Evolutionary conservation across 148 eudicot species (phyloP).

Genomic region (Silene conica): DNA sequence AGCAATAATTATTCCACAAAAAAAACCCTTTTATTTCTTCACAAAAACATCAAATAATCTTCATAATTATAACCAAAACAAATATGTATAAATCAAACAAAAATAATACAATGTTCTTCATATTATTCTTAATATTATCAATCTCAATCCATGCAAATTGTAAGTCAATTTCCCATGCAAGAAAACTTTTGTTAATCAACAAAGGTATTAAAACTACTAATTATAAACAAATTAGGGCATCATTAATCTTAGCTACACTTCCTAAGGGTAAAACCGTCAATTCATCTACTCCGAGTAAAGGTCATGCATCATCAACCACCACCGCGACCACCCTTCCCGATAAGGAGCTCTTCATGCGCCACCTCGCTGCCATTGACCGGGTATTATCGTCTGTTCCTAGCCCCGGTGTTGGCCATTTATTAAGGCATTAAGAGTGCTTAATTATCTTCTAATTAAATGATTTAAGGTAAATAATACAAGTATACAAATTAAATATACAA

Average conservation of each 20-base stretch:
- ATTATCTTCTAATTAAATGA: too few relatives aligned
- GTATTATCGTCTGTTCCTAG: conserved; percentile 46
- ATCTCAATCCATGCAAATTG: conserved; percentile 9
- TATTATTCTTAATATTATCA: conserved; percentile 1
- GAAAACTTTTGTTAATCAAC: conserved; percentile 9
- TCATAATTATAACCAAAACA: background rate
- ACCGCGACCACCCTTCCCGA: conserved; percentile 9
- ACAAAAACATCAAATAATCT: background rate
- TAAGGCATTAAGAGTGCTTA: background rate
- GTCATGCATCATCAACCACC: conserved; percentile 21
- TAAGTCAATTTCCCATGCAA: conserved; percentile 2
- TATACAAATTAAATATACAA: too few relatives aligned
- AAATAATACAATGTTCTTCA: background rate
- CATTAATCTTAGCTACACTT: conserved; percentile 22
- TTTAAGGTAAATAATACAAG: too few relatives aligned
- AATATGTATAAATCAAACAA: conserved; percentile 16
- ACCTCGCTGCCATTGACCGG: conserved; percentile 34
- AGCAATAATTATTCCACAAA: background rate
- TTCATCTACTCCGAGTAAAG: conserved; percentile 39
- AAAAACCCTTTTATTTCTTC: background rate
- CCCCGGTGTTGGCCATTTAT: conserved; percentile 50
- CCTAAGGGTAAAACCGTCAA: conserved; percentile 33
- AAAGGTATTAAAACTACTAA: background rate
- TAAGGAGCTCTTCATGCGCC: conserved; percentile 24
- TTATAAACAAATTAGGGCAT: background rate